phyloP scores from a whole-genome alignment of 495 filamentous ascomycete species.

The Corynascus novoguineensis region DNA sequence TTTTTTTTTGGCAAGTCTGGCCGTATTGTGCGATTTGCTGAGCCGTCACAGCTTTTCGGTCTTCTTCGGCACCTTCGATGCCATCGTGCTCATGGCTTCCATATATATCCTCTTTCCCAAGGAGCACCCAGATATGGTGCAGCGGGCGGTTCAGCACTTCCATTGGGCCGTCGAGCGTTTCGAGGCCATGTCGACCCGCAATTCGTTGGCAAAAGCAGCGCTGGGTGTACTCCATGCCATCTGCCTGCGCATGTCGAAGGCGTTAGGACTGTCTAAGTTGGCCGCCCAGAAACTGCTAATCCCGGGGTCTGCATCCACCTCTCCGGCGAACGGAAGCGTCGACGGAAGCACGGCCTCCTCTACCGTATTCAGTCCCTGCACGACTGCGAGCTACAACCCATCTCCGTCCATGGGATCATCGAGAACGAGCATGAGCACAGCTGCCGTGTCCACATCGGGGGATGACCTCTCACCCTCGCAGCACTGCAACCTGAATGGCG shows the following conservation, averaged over 20 bases:
- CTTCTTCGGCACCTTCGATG: conserved; percentile 58
- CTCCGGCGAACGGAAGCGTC: background rate
- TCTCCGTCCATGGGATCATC: background rate
- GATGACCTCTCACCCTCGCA: background rate
- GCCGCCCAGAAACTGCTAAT: background rate
- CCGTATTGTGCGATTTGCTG: background rate
- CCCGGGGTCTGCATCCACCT: background rate
- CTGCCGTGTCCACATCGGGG: background rate
- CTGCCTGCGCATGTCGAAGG: conserved; percentile 40
- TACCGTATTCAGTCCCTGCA: background rate
- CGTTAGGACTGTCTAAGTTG: conserved; percentile 30
- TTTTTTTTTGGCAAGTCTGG: background rate
- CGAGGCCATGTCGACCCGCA: conserved; percentile 44
- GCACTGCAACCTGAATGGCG: background rate
- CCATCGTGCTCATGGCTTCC: conserved; percentile 54
- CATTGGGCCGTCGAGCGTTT: conserved; percentile 50
- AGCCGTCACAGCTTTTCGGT: conserved; percentile 32
- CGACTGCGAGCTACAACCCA: background rate
- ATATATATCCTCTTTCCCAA: conserved; percentile 52
- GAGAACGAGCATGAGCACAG: background rate
- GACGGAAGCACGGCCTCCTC: background rate
- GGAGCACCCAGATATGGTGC: conserved; percentile 39
- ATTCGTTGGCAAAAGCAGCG: conserved; percentile 49
- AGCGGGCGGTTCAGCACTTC: conserved; percentile 46
- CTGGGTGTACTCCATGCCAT: conserved; percentile 47